A percentile compares a stretch with the other conserved stretches of the same genome.
Evolutionary conservation across 805 yeast genomes (phyloP).

Genomic region (Zygosaccharomyces kombuchaensis): DNA sequence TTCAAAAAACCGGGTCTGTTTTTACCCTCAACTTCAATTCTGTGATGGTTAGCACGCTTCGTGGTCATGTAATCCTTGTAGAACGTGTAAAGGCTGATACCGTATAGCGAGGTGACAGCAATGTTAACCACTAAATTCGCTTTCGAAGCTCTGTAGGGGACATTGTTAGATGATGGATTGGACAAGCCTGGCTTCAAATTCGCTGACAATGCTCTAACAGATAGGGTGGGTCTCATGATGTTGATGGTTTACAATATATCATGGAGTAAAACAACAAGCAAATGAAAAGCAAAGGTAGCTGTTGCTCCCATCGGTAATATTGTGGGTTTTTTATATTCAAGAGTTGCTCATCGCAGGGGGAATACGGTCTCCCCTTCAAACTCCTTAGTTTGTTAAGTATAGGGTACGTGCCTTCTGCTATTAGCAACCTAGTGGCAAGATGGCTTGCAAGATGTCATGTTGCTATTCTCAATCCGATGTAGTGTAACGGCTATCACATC

Average conservation of each 20-base stretch:
- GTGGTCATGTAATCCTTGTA: slow-evolving; percentile 20
- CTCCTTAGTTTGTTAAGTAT: too few relatives aligned
- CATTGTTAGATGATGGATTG: slow-evolving; percentile 8
- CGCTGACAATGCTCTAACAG: slow-evolving; percentile 3
- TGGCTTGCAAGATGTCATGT: neutral
- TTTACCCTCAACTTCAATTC: slow-evolving; percentile 2
- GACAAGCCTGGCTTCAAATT: neutral
- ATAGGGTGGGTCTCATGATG: slow-evolving; percentile 8
- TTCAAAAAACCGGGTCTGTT: slow-evolving; percentile 7
- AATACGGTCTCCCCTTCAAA: too few relatives aligned
- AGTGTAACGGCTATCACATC: slow-evolving; percentile 34
- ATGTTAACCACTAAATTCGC: slow-evolving; percentile 15
- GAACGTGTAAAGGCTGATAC: slow-evolving; percentile 19
- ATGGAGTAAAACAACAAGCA: too few relatives aligned
- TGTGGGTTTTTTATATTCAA: too few relatives aligned
- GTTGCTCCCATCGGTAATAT: too few relatives aligned
- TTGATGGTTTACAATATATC: neutral
- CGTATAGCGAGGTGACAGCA: slow-evolving; percentile 19
- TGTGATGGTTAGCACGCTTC: slow-evolving; percentile 7
- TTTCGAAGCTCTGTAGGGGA: slow-evolving; percentile 16
- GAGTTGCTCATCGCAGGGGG: too few relatives aligned
- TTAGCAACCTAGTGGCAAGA: neutral
- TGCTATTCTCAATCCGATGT: slow-evolving; percentile 19
- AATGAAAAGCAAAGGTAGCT: too few relatives aligned
- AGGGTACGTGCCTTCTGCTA: too few relatives aligned